Conservation (phyloP, 306 rosid genomes). For the Inga leiocalycina region DNA sequence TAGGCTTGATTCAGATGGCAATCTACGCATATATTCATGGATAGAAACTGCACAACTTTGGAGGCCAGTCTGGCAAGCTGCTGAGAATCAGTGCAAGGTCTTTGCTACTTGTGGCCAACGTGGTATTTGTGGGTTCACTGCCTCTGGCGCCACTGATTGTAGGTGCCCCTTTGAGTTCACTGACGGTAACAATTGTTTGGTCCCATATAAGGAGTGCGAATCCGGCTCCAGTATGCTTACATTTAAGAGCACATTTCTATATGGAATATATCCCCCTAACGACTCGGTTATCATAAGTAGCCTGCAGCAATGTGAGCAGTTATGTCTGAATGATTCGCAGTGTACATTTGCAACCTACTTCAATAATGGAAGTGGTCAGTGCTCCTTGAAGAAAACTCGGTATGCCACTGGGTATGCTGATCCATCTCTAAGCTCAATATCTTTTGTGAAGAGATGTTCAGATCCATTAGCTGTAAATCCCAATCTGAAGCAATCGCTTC, state of each 20-base stretch:
- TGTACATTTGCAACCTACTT: conserved; percentile 71
- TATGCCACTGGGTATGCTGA: conserved; percentile 67
- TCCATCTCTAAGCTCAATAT: conserved; percentile 62
- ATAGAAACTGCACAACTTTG: conserved; percentile 52
- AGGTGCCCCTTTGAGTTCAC: conserved; percentile 57
- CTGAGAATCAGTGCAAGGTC: conserved; percentile 82
- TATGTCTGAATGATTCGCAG: conserved; percentile 56
- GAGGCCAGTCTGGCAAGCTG: conserved; percentile 88
- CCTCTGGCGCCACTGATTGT: conserved; percentile 59
- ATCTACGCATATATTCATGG: conserved; percentile 84
- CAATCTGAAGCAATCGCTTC: conserved; percentile 23
- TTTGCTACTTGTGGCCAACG: conserved; percentile 70
- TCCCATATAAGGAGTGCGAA: conserved; percentile 48
- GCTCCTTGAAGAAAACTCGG: conserved; percentile 58
- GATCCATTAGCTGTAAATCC: conserved; percentile 77
- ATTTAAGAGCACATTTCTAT: conserved; percentile 48
- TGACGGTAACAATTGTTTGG: conserved; percentile 50
- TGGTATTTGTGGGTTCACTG: conserved; percentile 61
- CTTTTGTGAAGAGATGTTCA: conserved; percentile 69
- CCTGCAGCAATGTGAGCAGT: conserved; percentile 55
- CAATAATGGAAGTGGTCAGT: conserved; percentile 67
- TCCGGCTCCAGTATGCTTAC: conserved; percentile 45
- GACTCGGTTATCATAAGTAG: conserved; percentile 47
- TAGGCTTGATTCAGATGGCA: conserved; percentile 79
- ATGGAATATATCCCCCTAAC: conserved; percentile 67